Evolutionary conservation across 2,329 filamentous ascomycete genomes (phyloP), one percentile per base, ranked within the genome.

Genomic region (Alternaria alternata): DNA sequence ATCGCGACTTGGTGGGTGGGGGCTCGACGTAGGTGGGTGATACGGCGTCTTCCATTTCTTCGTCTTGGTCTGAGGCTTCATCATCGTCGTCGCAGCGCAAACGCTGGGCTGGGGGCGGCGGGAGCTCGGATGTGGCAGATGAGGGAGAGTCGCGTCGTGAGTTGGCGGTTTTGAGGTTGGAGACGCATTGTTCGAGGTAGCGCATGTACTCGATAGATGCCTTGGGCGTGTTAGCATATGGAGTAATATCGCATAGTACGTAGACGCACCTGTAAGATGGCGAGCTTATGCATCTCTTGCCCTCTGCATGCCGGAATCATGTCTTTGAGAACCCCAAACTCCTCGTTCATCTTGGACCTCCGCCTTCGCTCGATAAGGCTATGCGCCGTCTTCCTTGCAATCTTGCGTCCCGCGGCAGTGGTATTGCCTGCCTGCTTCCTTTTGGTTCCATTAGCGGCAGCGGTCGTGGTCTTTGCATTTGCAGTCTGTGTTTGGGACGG

Each of bases 321-420:
- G 71, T 90, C 87, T 81, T 98, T 98, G 66, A 98, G 81, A 16
- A 96, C 91, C 2, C 89, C 91, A 81, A 98, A 98, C 80, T 98
- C 95, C 77, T 98, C 94, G 70, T 99, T 98, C 94, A 98, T 99
- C 83, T 98, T 99, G 12, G 92, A 96, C 63, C 95, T 85, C 70
- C 95, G 84, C 59, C 94, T 84, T 46, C 95, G 85, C 81, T 99
- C 95, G 69, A 98, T 99, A 67, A 98, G 81, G 73, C 93, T 97
- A 75, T 99, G 95, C 11, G 95, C 95, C 2, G 94, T 98, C 81
- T 97, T 98, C 67, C 95, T 87, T 6, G 95, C 94, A 68, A 95
- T 96, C 82, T 97, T 98, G 57, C 93, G 87, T n/a, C 93, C 93
- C 0, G 94, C 93, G 1, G 92, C 92, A 69, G 91, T 96, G 6